Percentiles rank a stretch among this genome's conserved stretches.
Evolutionary conservation across 2,329 filamentous ascomycete genomes (phyloP).

Genomic region (Botrytis sinoallii): DNA sequence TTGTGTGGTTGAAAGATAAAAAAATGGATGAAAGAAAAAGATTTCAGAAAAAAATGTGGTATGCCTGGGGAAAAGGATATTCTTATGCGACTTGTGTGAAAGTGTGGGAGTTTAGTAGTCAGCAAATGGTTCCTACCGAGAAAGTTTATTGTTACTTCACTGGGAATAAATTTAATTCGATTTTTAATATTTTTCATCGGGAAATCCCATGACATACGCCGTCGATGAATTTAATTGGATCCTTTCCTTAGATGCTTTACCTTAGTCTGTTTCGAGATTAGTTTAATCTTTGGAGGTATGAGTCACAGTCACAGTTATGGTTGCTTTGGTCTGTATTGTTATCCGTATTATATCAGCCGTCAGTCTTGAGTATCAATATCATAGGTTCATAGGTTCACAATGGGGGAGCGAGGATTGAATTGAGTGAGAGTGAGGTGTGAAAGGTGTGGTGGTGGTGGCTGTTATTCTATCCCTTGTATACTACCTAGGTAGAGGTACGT

Average conservation of each 20-base stretch:
- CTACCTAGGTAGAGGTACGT: no score
- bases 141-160: background rate
- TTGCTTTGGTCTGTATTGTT: background rate
- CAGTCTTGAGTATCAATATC: no score
- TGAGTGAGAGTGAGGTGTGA: background rate
- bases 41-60: background rate
- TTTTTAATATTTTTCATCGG: background rate
- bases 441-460: background rate
- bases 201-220: background rate
- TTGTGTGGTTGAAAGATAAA: background rate
- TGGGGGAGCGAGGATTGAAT: background rate
- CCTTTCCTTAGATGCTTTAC: background rate
- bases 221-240: background rate
- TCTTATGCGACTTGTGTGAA: conserved; percentile 1
- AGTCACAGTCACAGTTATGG: background rate
- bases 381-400: no score
- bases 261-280: background rate
- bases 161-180: background rate
- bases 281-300: background rate
- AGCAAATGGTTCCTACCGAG: background rate
- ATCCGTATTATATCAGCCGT: background rate
- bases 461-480: background rate
- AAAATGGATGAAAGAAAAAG: background rate
- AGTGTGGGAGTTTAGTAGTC: background rate
- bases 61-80: background rate